Evolutionary conservation across 257 asterid genomes (phyloP).

Genomic region (Voacanga thouarsii): DNA sequence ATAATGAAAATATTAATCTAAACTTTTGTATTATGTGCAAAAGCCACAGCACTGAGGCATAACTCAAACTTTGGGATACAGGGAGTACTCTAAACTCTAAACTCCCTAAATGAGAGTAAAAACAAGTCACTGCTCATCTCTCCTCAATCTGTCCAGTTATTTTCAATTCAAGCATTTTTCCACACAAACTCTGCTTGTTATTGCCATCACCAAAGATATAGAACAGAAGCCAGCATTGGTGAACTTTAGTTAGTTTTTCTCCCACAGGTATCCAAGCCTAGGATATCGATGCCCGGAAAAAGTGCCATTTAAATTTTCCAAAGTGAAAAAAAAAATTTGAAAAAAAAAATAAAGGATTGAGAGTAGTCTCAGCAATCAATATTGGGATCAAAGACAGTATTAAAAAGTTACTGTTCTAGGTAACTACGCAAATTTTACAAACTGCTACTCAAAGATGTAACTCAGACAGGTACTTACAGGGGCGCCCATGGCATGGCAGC

Average conservation of each 20-base stretch:
- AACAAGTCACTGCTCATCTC: background rate
- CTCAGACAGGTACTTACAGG: conserved; percentile 48
- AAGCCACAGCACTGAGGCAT: background rate
- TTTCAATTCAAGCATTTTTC: background rate
- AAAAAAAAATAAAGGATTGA: background rate
- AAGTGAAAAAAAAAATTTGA: background rate
- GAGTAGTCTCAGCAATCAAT: background rate
- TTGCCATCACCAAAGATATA: background rate
- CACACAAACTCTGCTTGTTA: background rate
- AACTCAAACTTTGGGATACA: background rate
- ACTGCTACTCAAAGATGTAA: background rate
- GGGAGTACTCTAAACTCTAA: background rate
- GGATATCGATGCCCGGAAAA: background rate
- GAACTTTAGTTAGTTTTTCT: background rate
- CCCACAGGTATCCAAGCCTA: background rate
- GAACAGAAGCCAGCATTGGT: background rate
- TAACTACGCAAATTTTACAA: background rate
- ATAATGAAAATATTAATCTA: too few species aligned
- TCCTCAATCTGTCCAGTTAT: background rate
- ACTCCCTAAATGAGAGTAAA: background rate
- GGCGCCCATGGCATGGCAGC: conserved; percentile 99
- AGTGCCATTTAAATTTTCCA: background rate
- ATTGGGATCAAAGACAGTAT: background rate
- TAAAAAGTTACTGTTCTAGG: background rate
- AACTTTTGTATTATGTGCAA: too few species aligned